These are phyloP conservation scores for Scenedesmus sp. DNA, from an alignment of 163 green algal species.

Conservation along the genomic window DNA sequence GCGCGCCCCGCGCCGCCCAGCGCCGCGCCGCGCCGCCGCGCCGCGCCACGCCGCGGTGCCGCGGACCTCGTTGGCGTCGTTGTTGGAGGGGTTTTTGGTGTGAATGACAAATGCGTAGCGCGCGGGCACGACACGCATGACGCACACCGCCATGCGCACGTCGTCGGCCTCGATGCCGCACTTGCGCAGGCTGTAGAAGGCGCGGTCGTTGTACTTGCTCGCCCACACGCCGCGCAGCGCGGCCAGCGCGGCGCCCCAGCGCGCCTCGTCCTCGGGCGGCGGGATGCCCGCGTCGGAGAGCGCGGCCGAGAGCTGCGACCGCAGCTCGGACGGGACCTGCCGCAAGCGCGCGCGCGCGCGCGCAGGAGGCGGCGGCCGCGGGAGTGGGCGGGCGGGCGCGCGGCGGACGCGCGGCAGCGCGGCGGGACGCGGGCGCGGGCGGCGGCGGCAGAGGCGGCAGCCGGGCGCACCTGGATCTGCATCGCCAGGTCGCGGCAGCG, in stretches of 20 bases:
- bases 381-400: too few species aligned
- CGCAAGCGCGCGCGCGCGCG: not conserved
- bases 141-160: constrained; percentile 96
- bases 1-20: too few species aligned
- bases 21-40: too few species aligned
- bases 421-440: not conserved
- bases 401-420: not conserved
- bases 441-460: not conserved
- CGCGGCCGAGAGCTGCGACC: constrained; percentile 60
- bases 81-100: constrained; percentile 95
- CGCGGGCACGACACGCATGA: constrained; percentile 94
- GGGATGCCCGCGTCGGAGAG: constrained; percentile 78
- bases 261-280: constrained; percentile 69
- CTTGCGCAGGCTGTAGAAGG: constrained; percentile 89
- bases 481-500: constrained; percentile 78
- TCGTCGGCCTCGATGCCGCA: constrained; percentile 45
- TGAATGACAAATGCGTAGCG: constrained; percentile 99
- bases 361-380: not conserved
- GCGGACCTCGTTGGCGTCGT: constrained; percentile 67
- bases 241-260: constrained; percentile 65
- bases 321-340: constrained; percentile 68
- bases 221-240: constrained; percentile 96
- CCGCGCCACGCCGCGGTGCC: too few species aligned
- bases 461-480: constrained; percentile 57
- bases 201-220: constrained; percentile 99